A percentile compares a stretch with the other conserved stretches of the same genome.
These are phyloP conservation scores for Pythium vanterpoolii DNA, from an alignment of 352 stramenopile species.

Conservation along the genomic window DNA sequence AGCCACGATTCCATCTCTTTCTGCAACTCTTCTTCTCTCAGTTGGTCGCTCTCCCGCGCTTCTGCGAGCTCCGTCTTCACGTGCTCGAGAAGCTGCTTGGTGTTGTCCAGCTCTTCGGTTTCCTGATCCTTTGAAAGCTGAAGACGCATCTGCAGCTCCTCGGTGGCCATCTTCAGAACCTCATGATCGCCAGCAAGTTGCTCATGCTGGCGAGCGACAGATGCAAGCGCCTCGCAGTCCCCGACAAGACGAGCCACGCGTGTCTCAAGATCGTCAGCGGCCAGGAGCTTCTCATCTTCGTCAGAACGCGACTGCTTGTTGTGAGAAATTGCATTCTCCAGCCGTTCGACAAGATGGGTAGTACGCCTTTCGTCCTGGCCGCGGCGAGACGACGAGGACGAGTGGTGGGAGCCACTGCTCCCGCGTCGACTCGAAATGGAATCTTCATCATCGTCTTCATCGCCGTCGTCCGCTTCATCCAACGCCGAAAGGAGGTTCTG, in stretches of 20 bases:
- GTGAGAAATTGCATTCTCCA: constrained; percentile 5
- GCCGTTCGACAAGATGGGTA: constrained; percentile 1
- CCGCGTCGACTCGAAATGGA: constrained; percentile 1
- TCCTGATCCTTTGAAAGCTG: constrained; percentile 20
- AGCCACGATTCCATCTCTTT: constrained; percentile 6
- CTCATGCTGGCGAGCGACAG: constrained; percentile 22
- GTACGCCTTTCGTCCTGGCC: neutral
- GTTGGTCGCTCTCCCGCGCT: neutral
- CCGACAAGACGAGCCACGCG: constrained; percentile 28
- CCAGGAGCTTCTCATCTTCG: neutral
- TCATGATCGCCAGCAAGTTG: constrained; percentile 35
- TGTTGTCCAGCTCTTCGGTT: constrained; percentile 31
- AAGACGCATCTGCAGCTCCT: constrained; percentile 31
- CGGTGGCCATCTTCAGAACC: constrained; percentile 37
- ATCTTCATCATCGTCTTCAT: constrained; percentile 9
- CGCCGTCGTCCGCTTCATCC: constrained; percentile 5
- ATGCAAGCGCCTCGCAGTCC: constrained; percentile 31
- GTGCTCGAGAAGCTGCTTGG: constrained; percentile 24
- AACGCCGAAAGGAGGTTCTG: constrained; percentile 30
- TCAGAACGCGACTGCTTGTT: neutral
- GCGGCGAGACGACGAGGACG: neutral
- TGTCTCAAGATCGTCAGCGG: constrained; percentile 1
- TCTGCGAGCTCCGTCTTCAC: constrained; percentile 15
- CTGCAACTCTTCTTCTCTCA: constrained; percentile 20
- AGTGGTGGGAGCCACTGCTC: neutral